Conservation (phyloP, 306 rosid genomes). For the Casuarina glauca region DNA sequence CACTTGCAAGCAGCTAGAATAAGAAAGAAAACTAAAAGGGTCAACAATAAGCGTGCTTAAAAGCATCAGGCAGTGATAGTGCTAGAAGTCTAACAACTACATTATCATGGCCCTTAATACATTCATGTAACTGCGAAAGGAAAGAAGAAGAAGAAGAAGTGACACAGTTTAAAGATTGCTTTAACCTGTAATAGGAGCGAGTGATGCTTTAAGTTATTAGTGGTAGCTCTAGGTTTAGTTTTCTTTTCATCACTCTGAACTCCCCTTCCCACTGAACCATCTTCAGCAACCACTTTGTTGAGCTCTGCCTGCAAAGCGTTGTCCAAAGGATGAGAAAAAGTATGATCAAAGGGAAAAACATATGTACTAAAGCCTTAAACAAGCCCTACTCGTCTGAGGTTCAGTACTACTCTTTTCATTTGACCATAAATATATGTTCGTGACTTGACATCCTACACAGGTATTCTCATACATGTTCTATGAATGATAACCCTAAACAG, state of each 20-base stretch:
- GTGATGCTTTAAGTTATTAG: slow-evolving; percentile 67
- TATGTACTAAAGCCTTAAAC: not conserved
- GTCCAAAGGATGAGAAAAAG: slow-evolving; percentile 18
- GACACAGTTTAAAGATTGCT: not conserved
- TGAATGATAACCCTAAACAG: too few species aligned
- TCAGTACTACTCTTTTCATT: too few species aligned
- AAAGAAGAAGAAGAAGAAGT: slow-evolving; percentile 1
- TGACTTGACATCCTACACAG: not conserved
- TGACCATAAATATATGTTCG: too few species aligned
- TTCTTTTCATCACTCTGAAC: slow-evolving; percentile 40
- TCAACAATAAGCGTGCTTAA: slow-evolving; percentile 14
- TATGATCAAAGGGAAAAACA: not conserved
- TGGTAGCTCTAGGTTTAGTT: slow-evolving; percentile 34
- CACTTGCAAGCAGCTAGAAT: slow-evolving; percentile 64
- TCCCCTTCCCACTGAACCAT: slow-evolving; percentile 39
- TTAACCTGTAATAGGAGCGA: slow-evolving; percentile 76
- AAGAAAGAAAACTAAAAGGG: slow-evolving; percentile 20
- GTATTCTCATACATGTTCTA: not conserved
- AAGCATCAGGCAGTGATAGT: slow-evolving; percentile 11
- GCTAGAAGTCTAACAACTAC: too few species aligned
- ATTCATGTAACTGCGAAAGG: too few species aligned
- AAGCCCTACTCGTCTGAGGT: too few species aligned
- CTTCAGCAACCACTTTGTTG: slow-evolving; percentile 57
- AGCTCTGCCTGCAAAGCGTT: slow-evolving; percentile 65
- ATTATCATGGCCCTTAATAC: too few species aligned